Evolutionary conservation across 2,329 filamentous ascomycete genomes (phyloP).

Genomic region (Fonsecaea pedrosoi): DNA sequence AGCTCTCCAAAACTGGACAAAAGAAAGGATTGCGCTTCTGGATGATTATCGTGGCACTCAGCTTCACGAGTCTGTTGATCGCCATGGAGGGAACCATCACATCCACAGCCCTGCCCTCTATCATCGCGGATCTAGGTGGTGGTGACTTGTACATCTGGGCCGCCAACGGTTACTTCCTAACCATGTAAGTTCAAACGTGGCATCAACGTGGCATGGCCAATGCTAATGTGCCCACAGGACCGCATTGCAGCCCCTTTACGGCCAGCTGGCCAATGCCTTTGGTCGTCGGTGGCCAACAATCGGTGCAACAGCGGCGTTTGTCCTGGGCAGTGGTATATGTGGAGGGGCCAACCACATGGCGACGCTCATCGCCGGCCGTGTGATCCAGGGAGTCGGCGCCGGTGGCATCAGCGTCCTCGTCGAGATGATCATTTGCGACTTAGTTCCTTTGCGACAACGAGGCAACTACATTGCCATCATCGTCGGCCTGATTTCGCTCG

Average conservation of each 20-base stretch:
- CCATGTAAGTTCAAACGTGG: slow-evolving; percentile 24
- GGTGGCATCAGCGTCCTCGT: slow-evolving; percentile 55
- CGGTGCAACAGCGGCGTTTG: slow-evolving; percentile 55
- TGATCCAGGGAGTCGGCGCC: slow-evolving; percentile 61
- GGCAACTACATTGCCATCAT: slow-evolving; percentile 45
- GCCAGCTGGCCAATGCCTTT: slow-evolving; percentile 60
- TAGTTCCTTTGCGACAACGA: slow-evolving; percentile 48
- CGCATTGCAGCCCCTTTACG: slow-evolving; percentile 58
- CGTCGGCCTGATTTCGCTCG: slow-evolving; percentile 42
- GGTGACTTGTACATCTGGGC: slow-evolving; percentile 49
- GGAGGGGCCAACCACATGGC: slow-evolving; percentile 54
- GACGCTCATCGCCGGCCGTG: slow-evolving; percentile 47
- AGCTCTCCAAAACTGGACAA: background rate
- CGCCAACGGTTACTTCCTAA: slow-evolving; percentile 45
- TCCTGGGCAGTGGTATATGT: slow-evolving; percentile 60
- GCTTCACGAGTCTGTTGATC: slow-evolving; percentile 43
- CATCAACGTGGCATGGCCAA: background rate
- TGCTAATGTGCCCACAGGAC: slow-evolving; percentile 40
- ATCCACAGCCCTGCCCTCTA: slow-evolving; percentile 52
- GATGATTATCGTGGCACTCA: slow-evolving; percentile 42
- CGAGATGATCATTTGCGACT: slow-evolving; percentile 59
- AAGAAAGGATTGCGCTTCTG: slow-evolving; percentile 41
- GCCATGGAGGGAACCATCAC: slow-evolving; percentile 50
- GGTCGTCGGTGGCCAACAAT: slow-evolving; percentile 56
- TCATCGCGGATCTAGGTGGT: slow-evolving; percentile 44